phyloP scores from a whole-genome alignment of 2,329 filamentous ascomycete species.

The Diaporthe sp. region DNA sequence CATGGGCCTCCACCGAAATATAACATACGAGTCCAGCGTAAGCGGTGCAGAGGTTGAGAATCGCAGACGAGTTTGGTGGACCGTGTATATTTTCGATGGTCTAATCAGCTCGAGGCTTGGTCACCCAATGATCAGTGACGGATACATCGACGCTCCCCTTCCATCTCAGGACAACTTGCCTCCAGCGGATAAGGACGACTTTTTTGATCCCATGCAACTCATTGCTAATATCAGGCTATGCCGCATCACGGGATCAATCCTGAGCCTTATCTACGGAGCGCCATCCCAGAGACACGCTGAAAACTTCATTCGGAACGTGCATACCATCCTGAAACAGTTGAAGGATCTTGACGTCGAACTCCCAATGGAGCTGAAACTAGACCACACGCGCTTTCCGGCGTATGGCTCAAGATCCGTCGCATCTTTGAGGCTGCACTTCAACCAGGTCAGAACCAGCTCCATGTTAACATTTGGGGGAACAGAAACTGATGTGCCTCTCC shows the following conservation, averaged over 20 bases:
- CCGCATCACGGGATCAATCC: constrained; percentile 44
- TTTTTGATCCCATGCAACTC: constrained; percentile 43
- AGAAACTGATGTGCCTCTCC: background rate
- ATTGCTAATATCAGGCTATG: constrained; percentile 53
- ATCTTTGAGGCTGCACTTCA: constrained; percentile 44
- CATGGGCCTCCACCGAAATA: constrained; percentile 55
- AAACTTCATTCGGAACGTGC: constrained; percentile 44
- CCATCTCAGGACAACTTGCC: constrained; percentile 48
- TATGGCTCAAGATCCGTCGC: constrained; percentile 43
- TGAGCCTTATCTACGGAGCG: constrained; percentile 42
- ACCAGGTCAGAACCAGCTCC: constrained; percentile 40
- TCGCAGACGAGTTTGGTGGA: constrained; percentile 53
- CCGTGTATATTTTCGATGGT: constrained; percentile 53
- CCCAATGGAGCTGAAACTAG: constrained; percentile 50
- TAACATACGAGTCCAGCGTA: constrained; percentile 50
- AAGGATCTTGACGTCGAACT: constrained; percentile 54
- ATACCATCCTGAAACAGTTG: constrained; percentile 52
- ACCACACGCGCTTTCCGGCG: constrained; percentile 42
- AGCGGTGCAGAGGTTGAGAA: constrained; percentile 49
- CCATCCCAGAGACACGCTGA: constrained; percentile 24
- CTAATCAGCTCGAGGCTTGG: constrained; percentile 60
- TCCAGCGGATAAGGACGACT: constrained; percentile 42
- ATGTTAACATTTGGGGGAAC: background rate
- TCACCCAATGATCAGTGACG: constrained; percentile 58
- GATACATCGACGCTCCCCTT: constrained; percentile 55